Evolutionary conservation across 371 early-diverging fungal species (phyloP).

Genomic region (Mortierella sp.): DNA sequence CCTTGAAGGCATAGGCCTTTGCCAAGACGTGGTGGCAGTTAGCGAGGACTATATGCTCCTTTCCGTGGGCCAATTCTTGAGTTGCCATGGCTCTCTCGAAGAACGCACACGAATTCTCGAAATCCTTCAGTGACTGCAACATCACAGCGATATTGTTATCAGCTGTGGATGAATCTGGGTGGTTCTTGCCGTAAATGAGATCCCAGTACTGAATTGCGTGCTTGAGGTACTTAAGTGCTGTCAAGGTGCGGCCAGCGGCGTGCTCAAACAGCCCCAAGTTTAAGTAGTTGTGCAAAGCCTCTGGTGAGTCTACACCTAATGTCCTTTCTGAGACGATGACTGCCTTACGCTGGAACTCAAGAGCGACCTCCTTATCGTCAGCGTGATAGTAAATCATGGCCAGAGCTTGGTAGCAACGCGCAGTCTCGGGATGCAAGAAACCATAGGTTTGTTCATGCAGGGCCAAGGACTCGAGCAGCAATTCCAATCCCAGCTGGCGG

Average conservation of each 20-base stretch:
- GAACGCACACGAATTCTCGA: conserved; percentile 75
- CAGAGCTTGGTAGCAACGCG: conserved; percentile 86
- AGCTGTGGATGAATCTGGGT: conserved; percentile 90
- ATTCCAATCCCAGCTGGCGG: conserved; percentile 82
- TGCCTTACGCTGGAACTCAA: conserved; percentile 88
- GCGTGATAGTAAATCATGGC: conserved; percentile 89
- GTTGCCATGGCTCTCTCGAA: conserved; percentile 80
- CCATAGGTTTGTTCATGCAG: conserved; percentile 95
- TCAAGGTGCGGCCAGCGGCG: conserved; percentile 78
- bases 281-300: conserved; percentile 92
- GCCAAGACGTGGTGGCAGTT: conserved; percentile 82
- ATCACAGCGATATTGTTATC: conserved; percentile 90
- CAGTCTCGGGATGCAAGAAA: conserved; percentile 90
- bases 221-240: conserved; percentile 82
- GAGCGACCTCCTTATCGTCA: conserved; percentile 81
- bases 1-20: conserved; percentile 78
- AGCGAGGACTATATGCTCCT: conserved; percentile 80
- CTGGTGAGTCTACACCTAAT: conserved; percentile 88
- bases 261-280: conserved; percentile 87
- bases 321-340: conserved; percentile 90
- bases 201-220: conserved; percentile 90
- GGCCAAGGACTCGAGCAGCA: conserved; percentile 85
- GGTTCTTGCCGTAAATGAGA: conserved; percentile 79
- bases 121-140: conserved; percentile 82
- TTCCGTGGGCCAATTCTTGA: conserved; percentile 79